Evolutionary conservation across 805 yeast species (phyloP).

Genomic region (Wickerhamiella kurtzmanii): DNA sequence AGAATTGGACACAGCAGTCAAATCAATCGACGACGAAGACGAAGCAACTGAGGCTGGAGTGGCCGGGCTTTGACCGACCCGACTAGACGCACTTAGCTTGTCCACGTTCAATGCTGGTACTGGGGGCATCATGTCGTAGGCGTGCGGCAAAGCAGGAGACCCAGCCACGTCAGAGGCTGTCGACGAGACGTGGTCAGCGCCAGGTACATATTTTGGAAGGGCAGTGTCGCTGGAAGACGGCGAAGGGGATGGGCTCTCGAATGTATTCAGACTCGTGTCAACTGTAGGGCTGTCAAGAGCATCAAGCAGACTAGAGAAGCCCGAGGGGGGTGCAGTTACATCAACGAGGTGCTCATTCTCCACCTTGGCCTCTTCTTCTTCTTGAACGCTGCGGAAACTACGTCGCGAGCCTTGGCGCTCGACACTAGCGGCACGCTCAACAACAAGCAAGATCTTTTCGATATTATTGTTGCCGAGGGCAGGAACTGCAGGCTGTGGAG

Average conservation of each 20-base stretch:
- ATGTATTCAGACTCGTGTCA: not conserved
- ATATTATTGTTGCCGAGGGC: slow-evolving; percentile 22
- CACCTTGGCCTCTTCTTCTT: not conserved
- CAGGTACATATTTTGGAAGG: not conserved
- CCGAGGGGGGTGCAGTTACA: not conserved
- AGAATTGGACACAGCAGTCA: too few relatives aligned
- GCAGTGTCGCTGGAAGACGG: not conserved
- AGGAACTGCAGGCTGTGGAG: not conserved
- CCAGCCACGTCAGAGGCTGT: not conserved
- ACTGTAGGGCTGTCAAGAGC: not conserved
- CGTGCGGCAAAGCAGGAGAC: not conserved
- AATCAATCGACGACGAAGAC: too few relatives aligned
- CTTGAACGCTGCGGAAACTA: not conserved
- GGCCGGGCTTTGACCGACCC: too few relatives aligned
- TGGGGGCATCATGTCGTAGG: too few relatives aligned
- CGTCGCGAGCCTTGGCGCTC: slow-evolving; percentile 19
- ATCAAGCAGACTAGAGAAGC: not conserved
- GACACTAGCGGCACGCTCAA: slow-evolving; percentile 25
- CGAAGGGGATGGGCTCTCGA: slow-evolving; percentile 1
- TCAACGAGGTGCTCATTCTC: slow-evolving; percentile 1
- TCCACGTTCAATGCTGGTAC: too few relatives aligned
- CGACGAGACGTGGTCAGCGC: too few relatives aligned
- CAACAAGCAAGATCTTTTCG: slow-evolving; percentile 24
- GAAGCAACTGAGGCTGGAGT: too few relatives aligned
- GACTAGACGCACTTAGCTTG: too few relatives aligned